A percentile compares a stretch with the other conserved stretches of the same genome.
These are phyloP conservation scores for Stachybotrys elegans DNA, from an alignment of 2,329 filamentous ascomycete genomes.

Conservation along the genomic window DNA sequence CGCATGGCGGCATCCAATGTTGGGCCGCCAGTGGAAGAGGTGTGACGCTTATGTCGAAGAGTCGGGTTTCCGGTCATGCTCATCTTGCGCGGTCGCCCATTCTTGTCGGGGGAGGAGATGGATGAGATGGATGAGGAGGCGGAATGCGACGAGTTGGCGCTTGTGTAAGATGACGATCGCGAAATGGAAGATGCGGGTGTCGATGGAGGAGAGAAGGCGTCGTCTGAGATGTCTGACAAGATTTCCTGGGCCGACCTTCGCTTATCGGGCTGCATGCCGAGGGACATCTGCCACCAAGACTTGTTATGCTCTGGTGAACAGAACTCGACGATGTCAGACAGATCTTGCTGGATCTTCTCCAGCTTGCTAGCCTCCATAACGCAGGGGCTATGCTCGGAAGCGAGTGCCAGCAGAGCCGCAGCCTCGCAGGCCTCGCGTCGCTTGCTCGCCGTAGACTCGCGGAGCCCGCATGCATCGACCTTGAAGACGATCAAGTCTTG, in stretches of 20 bases:
- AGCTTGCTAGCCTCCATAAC: slow-evolving; percentile 18
- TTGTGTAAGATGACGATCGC: slow-evolving; percentile 19
- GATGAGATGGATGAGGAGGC: slow-evolving; percentile 19
- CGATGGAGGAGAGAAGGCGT: slow-evolving; percentile 5
- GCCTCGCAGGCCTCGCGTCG: slow-evolving; percentile 18
- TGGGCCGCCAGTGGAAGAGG: slow-evolving; percentile 13
- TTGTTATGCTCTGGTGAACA: slow-evolving; percentile 17
- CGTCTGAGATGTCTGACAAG: slow-evolving; percentile 20
- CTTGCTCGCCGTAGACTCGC: slow-evolving; percentile 19
- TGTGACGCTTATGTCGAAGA: slow-evolving; percentile 15
- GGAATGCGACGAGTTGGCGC: slow-evolving; percentile 14
- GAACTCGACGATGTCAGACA: slow-evolving; percentile 19
- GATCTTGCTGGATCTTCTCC: slow-evolving; percentile 18
- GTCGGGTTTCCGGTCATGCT: slow-evolving; percentile 18
- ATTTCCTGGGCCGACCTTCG: slow-evolving; percentile 19
- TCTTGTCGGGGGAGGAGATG: slow-evolving; percentile 13
- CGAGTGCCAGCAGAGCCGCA: slow-evolving; percentile 18
- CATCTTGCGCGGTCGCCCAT: slow-evolving; percentile 21
- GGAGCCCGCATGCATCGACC: slow-evolving; percentile 20
- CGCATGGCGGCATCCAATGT: slow-evolving; percentile 18
- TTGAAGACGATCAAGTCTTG: slow-evolving; percentile 22
- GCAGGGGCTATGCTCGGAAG: slow-evolving; percentile 18
- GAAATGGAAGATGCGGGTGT: slow-evolving; percentile 17
- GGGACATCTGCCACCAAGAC: slow-evolving; percentile 22
- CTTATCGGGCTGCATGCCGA: slow-evolving; percentile 17